Percentiles rank a stretch among this genome's conserved stretches.
Evolutionary conservation across 164 flowering plant species (phyloP).

Genomic region (Nelumbo lutea): DNA sequence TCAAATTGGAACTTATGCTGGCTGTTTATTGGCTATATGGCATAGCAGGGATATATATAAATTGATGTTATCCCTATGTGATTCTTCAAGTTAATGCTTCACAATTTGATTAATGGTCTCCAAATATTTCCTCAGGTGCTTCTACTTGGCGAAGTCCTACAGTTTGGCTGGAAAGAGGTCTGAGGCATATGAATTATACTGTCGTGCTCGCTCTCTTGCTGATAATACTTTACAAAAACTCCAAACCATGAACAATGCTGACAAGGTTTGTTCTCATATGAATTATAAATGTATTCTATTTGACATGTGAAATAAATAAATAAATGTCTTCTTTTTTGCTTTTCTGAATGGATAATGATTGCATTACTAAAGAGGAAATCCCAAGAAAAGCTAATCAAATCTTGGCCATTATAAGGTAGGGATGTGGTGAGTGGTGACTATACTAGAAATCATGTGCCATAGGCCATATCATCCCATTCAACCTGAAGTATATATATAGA

Average conservation of each 20-base stretch:
- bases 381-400: too few relatives aligned
- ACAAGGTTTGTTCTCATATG: slow-evolving; percentile 43
- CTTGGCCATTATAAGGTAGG: too few relatives aligned
- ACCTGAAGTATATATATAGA: too few relatives aligned
- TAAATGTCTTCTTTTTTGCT: too few relatives aligned
- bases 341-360: too few relatives aligned
- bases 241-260: slow-evolving; percentile 21
- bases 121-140: slow-evolving; percentile 60
- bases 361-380: too few relatives aligned
- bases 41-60: background rate
- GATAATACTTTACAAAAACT: slow-evolving; percentile 55
- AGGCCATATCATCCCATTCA: too few relatives aligned
- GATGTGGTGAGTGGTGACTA: too few relatives aligned
- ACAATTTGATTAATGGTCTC: slow-evolving; percentile 5
- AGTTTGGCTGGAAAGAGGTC: slow-evolving; percentile 86
- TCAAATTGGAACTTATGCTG: background rate
- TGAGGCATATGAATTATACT: slow-evolving; percentile 83
- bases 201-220: slow-evolving; percentile 70
- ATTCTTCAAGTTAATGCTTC: background rate
- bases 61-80: background rate
- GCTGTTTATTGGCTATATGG: background rate
- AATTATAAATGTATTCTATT: background rate
- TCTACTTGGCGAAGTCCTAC: slow-evolving; percentile 91
- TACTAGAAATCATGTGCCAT: too few relatives aligned
- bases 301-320: too few relatives aligned